Evolutionary conservation across 306 rosid genomes (phyloP).

Genomic region (Cyclanthera cordifolia): DNA sequence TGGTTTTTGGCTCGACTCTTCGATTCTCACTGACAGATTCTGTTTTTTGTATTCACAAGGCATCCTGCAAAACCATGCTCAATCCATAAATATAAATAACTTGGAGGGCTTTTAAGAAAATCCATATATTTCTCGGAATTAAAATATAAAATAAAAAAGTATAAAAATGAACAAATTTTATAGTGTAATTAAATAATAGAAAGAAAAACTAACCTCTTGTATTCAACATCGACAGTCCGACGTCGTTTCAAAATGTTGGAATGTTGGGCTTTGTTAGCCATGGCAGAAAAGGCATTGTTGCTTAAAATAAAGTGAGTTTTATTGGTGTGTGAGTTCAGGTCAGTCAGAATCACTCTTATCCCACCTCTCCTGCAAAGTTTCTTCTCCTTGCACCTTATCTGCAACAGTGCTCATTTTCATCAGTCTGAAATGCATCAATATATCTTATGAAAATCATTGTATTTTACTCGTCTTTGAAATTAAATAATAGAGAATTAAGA

Average conservation of each 20-base stretch:
- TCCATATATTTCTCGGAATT: too few species aligned
- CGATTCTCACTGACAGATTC: slow-evolving; percentile 58
- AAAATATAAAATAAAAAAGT: too few species aligned
- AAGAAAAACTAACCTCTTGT: slow-evolving; percentile 42
- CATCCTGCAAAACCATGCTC: slow-evolving; percentile 35
- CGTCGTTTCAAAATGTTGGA: slow-evolving; percentile 33
- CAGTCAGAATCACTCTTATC: slow-evolving; percentile 47
- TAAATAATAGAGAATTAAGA: too few species aligned
- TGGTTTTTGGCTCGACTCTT: slow-evolving; percentile 71
- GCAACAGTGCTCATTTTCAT: too few species aligned
- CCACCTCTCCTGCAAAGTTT: slow-evolving; percentile 40
- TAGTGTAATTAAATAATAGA: too few species aligned
- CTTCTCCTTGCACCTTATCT: slow-evolving; percentile 73
- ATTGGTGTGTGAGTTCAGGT: slow-evolving; percentile 37
- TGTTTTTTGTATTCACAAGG: slow-evolving; percentile 55
- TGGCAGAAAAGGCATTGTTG: slow-evolving; percentile 51
- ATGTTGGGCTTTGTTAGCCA: slow-evolving; percentile 47
- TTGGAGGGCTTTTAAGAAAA: too few species aligned
- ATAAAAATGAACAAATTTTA: too few species aligned
- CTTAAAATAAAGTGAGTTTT: slow-evolving; percentile 58
- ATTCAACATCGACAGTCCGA: slow-evolving; percentile 56
- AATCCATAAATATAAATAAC: background rate
- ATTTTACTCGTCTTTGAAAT: too few species aligned
- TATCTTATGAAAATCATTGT: too few species aligned
- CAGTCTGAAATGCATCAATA: too few species aligned